These are phyloP conservation scores for Neopestalotiopsis clavispora DNA, from an alignment of 2,329 filamentous ascomycete species.

Conservation along the genomic window DNA sequence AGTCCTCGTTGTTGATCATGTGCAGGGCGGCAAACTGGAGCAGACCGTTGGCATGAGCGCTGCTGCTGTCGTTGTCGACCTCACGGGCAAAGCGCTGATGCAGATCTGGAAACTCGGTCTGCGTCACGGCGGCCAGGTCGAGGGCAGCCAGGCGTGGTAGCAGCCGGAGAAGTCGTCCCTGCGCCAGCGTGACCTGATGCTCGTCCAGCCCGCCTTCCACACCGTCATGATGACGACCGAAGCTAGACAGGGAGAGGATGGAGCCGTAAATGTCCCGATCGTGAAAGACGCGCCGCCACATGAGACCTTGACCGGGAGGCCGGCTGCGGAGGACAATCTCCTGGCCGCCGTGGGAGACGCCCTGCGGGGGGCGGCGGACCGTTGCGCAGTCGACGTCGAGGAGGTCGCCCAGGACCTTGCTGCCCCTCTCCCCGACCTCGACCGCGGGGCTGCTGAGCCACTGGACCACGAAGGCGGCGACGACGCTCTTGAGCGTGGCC, in stretches of 20 bases:
- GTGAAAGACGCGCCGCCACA: slow-evolving; percentile 60
- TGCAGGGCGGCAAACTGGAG: slow-evolving; percentile 55
- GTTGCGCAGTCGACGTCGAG: slow-evolving; percentile 60
- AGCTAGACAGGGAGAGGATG: slow-evolving; percentile 45
- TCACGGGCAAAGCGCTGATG: slow-evolving; percentile 31
- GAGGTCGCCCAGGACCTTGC: slow-evolving; percentile 55
- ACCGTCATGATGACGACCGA: slow-evolving; percentile 33
- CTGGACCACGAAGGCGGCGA: slow-evolving; percentile 51
- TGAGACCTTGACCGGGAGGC: slow-evolving; percentile 51
- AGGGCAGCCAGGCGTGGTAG: slow-evolving; percentile 55
- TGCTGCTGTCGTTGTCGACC: not conserved
- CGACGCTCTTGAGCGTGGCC: slow-evolving; percentile 51
- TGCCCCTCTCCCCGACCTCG: slow-evolving; percentile 59
- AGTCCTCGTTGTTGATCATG: slow-evolving; percentile 56
- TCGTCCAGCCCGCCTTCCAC: slow-evolving; percentile 28
- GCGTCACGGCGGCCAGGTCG: slow-evolving; percentile 46
- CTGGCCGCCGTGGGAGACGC: slow-evolving; percentile 36
- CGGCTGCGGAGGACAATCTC: slow-evolving; percentile 42
- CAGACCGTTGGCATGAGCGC: slow-evolving; percentile 40
- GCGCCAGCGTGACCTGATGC: slow-evolving; percentile 54
- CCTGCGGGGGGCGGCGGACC: slow-evolving; percentile 29
- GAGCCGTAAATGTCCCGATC: slow-evolving; percentile 49
- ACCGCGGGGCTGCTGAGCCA: slow-evolving; percentile 61
- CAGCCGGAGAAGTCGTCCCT: slow-evolving; percentile 57
- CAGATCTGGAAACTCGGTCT: slow-evolving; percentile 41